These are phyloP conservation scores for Cryomyces minteri DNA, from an alignment of 495 filamentous ascomycete genomes.

Conservation along the genomic window DNA sequence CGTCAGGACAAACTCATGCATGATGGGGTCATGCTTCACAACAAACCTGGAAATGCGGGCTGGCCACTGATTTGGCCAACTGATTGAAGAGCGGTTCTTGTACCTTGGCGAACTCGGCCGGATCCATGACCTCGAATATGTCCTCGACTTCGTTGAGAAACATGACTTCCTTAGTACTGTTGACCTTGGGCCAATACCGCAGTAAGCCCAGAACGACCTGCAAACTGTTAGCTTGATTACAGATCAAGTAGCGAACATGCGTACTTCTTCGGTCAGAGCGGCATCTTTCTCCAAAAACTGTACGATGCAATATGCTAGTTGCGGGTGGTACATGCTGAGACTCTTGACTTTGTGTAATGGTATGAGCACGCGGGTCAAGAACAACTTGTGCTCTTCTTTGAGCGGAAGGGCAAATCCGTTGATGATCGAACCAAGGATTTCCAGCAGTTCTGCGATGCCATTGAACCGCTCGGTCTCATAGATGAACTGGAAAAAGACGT, in stretches of 20 bases:
- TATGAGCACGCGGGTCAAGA: conserved; percentile 81
- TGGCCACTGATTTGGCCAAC: conserved; percentile 92
- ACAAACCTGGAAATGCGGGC: conserved; percentile 86
- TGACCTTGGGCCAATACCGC: conserved; percentile 97
- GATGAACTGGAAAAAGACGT: conserved; percentile 99
- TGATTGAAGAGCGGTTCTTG: conserved; percentile 96
- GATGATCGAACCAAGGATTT: conserved; percentile 97
- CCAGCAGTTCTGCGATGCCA: conserved; percentile 87
- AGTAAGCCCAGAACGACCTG: conserved; percentile 88
- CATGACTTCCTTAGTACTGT: conserved; percentile 99
- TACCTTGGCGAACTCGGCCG: conserved; percentile 94
- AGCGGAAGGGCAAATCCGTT: conserved; percentile 95
- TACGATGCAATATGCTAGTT: conserved; percentile 97
- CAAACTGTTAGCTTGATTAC: neutral
- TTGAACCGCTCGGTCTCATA: conserved; percentile 99
- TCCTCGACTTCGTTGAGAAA: conserved; percentile 98
- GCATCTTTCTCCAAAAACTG: conserved; percentile 99
- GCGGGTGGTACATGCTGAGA: conserved; percentile 98
- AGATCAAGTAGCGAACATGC: conserved; percentile 2
- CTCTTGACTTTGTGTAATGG: conserved; percentile 97
- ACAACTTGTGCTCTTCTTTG: conserved; percentile 98
- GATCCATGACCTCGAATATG: conserved; percentile 99
- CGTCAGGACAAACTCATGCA: neutral
- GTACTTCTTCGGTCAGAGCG: conserved; percentile 86
- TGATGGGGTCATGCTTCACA: neutral